A percentile compares a stretch with the other conserved stretches of the same genome.
phyloP scores from a whole-genome alignment of 2,329 filamentous ascomycete genomes.

The Penicillium capsulatum region DNA sequence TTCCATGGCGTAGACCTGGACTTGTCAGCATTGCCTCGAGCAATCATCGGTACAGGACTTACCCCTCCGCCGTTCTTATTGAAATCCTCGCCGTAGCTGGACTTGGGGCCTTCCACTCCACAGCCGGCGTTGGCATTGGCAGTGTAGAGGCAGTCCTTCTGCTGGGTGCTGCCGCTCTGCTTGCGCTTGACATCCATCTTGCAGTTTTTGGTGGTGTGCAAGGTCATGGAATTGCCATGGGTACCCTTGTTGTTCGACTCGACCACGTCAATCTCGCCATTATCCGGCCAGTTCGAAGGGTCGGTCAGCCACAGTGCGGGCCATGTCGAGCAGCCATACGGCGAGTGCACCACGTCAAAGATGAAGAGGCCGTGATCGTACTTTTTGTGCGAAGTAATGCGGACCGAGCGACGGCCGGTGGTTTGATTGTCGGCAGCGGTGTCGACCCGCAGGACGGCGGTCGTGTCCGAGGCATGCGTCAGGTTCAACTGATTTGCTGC shows the following conservation, averaged over 20 bases:
- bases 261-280: constrained; percentile 63
- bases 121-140: constrained; percentile 58
- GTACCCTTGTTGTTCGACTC: constrained; percentile 55
- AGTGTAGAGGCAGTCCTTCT: constrained; percentile 51
- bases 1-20: constrained; percentile 57
- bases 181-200: constrained; percentile 53
- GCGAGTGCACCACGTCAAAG: constrained; percentile 61
- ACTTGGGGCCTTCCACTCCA: constrained; percentile 45
- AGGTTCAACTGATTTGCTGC: constrained; percentile 47
- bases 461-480: constrained; percentile 52
- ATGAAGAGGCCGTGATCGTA: constrained; percentile 61
- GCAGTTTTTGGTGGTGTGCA: constrained; percentile 56
- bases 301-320: constrained; percentile 64
- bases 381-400: constrained; percentile 57
- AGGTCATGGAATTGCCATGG: constrained; percentile 56
- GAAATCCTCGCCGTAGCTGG: constrained; percentile 51
- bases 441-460: constrained; percentile 53
- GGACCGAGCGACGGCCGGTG: constrained; percentile 59
- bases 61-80: constrained; percentile 55
- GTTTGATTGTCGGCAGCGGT: constrained; percentile 5
- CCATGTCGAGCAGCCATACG: constrained; percentile 62
- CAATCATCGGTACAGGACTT: constrained; percentile 10
- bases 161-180: constrained; percentile 46
- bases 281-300: constrained; percentile 55
- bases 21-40: not conserved